Conservation (phyloP, 139 green algal genomes). For the Zygnema cylindricum region DNA sequence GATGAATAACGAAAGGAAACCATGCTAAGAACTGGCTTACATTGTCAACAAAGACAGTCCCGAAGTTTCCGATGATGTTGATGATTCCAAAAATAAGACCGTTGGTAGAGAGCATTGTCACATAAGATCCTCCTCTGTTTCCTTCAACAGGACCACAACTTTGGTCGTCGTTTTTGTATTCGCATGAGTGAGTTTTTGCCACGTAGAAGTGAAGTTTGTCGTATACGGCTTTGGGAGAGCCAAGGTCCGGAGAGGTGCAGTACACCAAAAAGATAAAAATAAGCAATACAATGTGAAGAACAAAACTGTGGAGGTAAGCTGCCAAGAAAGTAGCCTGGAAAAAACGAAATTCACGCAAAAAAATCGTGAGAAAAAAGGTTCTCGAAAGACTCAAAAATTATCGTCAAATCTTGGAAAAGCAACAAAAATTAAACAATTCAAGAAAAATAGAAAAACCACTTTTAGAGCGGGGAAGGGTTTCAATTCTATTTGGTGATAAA, state of each 20-base stretch:
- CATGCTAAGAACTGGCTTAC: too few species aligned
- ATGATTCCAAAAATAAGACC: slow-evolving; percentile 95
- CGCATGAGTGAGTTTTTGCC: slow-evolving; percentile 26
- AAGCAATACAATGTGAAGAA: slow-evolving; percentile 86
- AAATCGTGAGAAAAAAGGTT: too few species aligned
- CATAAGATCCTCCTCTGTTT: slow-evolving; percentile 85
- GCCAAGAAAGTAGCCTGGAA: slow-evolving; percentile 89
- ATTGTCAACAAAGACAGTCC: slow-evolving; percentile 90
- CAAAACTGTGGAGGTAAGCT: slow-evolving; percentile 82
- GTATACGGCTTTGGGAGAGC: slow-evolving; percentile 77
- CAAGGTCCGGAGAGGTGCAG: slow-evolving; percentile 66
- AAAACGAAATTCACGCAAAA: too few species aligned
- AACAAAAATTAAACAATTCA: too few species aligned
- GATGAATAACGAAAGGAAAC: too few species aligned
- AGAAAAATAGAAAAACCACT: too few species aligned
- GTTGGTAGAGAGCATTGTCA: slow-evolving; percentile 88
- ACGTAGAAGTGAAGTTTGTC: slow-evolving; percentile 67
- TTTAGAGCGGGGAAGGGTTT: not conserved
- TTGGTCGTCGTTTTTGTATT: slow-evolving; percentile 40
- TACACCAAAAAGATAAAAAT: slow-evolving; percentile 88
- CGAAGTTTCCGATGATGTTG: slow-evolving; percentile 95
- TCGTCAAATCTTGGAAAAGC: not conserved
- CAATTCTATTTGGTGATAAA: too few species aligned
- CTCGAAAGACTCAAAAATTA: too few species aligned
- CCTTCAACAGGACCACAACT: slow-evolving; percentile 71